Base-by-base conservation (phyloP, 805 yeast species). In the Pachysolen tannophilus region DNA sequence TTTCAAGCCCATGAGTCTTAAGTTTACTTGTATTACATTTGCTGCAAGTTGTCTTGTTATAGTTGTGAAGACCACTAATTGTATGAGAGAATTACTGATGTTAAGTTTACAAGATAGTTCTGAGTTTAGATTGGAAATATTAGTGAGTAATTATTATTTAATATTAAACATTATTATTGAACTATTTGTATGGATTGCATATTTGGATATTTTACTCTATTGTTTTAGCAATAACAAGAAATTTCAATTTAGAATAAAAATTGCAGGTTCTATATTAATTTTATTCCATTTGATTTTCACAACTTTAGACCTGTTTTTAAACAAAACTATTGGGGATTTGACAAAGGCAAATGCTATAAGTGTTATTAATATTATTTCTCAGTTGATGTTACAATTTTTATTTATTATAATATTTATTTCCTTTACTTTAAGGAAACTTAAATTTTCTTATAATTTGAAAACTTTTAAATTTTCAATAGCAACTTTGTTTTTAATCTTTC, bases 1-100 rank as follows among this genome's bases (percentile, higher is more conserved):
- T 43, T 59, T 71, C 18, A 71, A 80, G 37, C 86, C 88, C 4
- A 50, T 61, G 27, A 53, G 76, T 29, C 67, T 83, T 25, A 71
- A 70, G 26, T 20, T 77, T 8, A 74, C 82, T 5, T 73, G 81
- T n/a, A 44, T 77, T 15, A 60, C 75, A 35, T 69, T 67, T 38
- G 73, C 85, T 10, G 55, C 72, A 2, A 62, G 70, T 8, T 61
- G 72, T 34, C 75, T 85, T 1, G 67, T 72, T 1, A 54, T 73
- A 9, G 52, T 83, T 13, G 48, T 57, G 2, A 60, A 60, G 38
- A 50, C 75, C 20, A 71, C 78, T 11, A 44, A 50, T 1, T 60
- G 65, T 2, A 63, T 83, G 29, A 44, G 60, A 17, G 24, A 34
- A 0, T 86, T 82, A 48, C 80, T 76, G 47, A 50, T 50, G 6